A percentile compares a stretch with the other conserved stretches of the same genome.
These are phyloP conservation scores for Sporothrix pseudoabietina DNA, from an alignment of 2,329 filamentous ascomycete species.

Conservation along the genomic window DNA sequence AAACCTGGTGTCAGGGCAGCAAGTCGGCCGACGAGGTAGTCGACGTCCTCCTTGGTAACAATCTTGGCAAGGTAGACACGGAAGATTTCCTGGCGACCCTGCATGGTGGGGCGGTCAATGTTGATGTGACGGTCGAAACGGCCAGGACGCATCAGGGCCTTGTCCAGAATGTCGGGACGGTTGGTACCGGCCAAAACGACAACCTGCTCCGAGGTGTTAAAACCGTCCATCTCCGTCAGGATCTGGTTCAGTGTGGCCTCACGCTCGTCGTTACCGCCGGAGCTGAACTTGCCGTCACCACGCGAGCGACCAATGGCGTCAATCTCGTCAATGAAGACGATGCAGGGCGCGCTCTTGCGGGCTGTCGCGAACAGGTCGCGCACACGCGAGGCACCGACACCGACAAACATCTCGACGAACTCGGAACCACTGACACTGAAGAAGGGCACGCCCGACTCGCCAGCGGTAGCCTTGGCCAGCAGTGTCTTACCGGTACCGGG, in stretches of 20 bases:
- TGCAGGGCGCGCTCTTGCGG: constrained; percentile 94
- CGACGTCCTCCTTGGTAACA: constrained; percentile 85
- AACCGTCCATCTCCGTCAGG: constrained; percentile 98
- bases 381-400: constrained; percentile 93
- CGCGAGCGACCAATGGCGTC: constrained; percentile 94
- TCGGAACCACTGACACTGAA: constrained; percentile 98
- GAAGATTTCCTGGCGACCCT: constrained; percentile 94
- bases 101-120: constrained; percentile 95
- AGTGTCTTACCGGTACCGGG: constrained; percentile 98
- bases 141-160: constrained; percentile 92
- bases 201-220: constrained; percentile 95
- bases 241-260: constrained; percentile 98
- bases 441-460: constrained; percentile 95
- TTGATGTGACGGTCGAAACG: constrained; percentile 96
- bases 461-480: constrained; percentile 94
- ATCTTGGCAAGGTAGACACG: constrained; percentile 92
- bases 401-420: constrained; percentile 99
- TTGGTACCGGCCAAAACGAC: constrained; percentile 97
- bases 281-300: constrained; percentile 69
- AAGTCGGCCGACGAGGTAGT: constrained; percentile 83
- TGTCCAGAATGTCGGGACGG: constrained; percentile 89
- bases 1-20: constrained; percentile 94
- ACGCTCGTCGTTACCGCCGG: constrained; percentile 93
- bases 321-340: constrained; percentile 99
- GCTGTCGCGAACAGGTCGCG: constrained; percentile 93